Percentiles rank a stretch among this genome's conserved stretches.
These are phyloP conservation scores for Infundibulicybe gibba DNA, from an alignment of 768 basidiomycete species.

Conservation along the genomic window DNA sequence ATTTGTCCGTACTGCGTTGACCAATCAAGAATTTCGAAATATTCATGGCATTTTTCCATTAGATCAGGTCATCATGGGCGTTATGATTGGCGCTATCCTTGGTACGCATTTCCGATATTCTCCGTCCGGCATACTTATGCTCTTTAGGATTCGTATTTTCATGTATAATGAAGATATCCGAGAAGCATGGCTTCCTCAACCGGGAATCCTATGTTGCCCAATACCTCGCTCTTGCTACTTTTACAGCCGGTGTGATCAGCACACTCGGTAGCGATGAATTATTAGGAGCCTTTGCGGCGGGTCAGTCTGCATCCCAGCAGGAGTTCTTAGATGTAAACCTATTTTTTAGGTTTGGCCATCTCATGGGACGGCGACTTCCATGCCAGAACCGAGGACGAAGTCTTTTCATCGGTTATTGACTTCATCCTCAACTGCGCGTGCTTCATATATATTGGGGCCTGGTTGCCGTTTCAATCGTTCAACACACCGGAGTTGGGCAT, in stretches of 20 bases:
- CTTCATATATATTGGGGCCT: conserved; percentile 87
- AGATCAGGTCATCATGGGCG: conserved; percentile 84
- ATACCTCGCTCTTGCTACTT: conserved; percentile 67
- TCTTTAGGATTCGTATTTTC: conserved; percentile 60
- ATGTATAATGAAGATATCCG: conserved; percentile 68
- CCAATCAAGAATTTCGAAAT: too few relatives aligned
- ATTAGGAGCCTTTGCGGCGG: conserved; percentile 83
- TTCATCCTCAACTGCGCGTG: conserved; percentile 78
- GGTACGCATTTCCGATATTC: background rate
- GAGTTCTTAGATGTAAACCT: conserved; percentile 2
- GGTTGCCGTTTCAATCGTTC: conserved; percentile 68
- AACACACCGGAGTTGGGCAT: conserved; percentile 55
- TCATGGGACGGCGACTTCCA: conserved; percentile 91
- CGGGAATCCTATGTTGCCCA: conserved; percentile 88
- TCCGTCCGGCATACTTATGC: background rate
- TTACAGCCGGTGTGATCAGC: conserved; percentile 76
- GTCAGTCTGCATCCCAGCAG: conserved; percentile 26
- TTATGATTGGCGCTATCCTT: conserved; percentile 55
- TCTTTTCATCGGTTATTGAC: conserved; percentile 89
- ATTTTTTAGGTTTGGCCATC: conserved; percentile 69
- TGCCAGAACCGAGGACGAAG: conserved; percentile 74
- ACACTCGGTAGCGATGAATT: conserved; percentile 86
- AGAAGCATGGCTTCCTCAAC: conserved; percentile 62
- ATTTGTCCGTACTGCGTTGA: conserved; percentile 49
- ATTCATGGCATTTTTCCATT: background rate